Percentiles rank a stretch among this genome's conserved stretches.
These are phyloP conservation scores for Leccinum huronense DNA, from an alignment of 1,284 basidiomycete species.

Conservation along the genomic window DNA sequence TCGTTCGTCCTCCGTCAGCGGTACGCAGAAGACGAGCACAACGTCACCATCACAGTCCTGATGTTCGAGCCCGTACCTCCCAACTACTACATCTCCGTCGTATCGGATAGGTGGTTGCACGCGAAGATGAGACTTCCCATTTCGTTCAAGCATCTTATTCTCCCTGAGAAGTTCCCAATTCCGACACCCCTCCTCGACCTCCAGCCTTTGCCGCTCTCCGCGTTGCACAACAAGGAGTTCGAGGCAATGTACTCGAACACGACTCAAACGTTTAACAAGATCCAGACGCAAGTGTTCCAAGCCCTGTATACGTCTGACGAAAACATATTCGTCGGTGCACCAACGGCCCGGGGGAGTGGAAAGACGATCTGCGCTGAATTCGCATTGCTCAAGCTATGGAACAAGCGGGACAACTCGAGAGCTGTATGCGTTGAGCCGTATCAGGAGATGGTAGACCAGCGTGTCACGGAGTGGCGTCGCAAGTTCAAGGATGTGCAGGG, in stretches of 20 bases:
- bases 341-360: slow-evolving; percentile 78
- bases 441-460: slow-evolving; percentile 93
- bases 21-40: slow-evolving; percentile 93
- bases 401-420: slow-evolving; percentile 79
- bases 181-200: slow-evolving; percentile 93
- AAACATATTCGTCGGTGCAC: slow-evolving; percentile 91
- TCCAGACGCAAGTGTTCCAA: slow-evolving; percentile 73
- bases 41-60: slow-evolving; percentile 89
- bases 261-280: neutral
- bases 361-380: slow-evolving; percentile 99
- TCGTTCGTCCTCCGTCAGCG: slow-evolving; percentile 88
- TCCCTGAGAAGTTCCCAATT: slow-evolving; percentile 95
- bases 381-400: slow-evolving; percentile 90
- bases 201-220: slow-evolving; percentile 86
- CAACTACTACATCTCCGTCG: slow-evolving; percentile 95
- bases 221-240: slow-evolving; percentile 39
- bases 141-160: slow-evolving; percentile 96
- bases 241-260: neutral
- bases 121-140: slow-evolving; percentile 93
- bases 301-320: slow-evolving; percentile 95
- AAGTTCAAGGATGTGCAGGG: slow-evolving; percentile 85
- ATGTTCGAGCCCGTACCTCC: slow-evolving; percentile 98
- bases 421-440: slow-evolving; percentile 97
- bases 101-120: slow-evolving; percentile 96
- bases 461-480: slow-evolving; percentile 84